Percentiles rank a stretch among this genome's conserved stretches.
phyloP scores from a whole-genome alignment of 2,329 filamentous ascomycete species.

The Penicillium sp. region DNA sequence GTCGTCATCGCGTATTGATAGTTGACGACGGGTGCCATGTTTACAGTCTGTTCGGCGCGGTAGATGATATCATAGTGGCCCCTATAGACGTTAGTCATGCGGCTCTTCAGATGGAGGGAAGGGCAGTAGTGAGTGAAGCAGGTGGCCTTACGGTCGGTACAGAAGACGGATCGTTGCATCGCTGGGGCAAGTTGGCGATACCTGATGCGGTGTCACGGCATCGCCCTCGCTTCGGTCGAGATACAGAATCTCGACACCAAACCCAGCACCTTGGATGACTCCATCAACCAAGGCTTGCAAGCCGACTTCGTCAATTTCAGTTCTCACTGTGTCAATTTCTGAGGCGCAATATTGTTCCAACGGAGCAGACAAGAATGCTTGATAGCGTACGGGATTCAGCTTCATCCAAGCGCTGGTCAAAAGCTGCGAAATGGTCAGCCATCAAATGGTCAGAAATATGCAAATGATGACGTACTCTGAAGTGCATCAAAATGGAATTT shows the following conservation, averaged over 20 bases:
- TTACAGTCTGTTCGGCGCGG: slow-evolving; percentile 58
- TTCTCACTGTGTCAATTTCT: slow-evolving; percentile 74
- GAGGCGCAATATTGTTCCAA: slow-evolving; percentile 72
- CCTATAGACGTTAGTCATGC: slow-evolving; percentile 46
- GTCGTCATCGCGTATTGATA: slow-evolving; percentile 50
- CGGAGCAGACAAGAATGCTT: slow-evolving; percentile 71
- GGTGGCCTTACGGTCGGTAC: slow-evolving; percentile 63
- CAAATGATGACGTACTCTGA: slow-evolving; percentile 58
- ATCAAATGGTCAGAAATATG: not conserved
- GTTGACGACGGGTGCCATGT: slow-evolving; percentile 49
- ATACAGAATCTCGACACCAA: slow-evolving; percentile 87
- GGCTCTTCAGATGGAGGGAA: not conserved
- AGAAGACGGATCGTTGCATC: slow-evolving; percentile 71
- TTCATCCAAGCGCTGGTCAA: slow-evolving; percentile 87
- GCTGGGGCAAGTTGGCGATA: slow-evolving; percentile 46
- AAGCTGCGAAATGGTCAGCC: slow-evolving; percentile 58
- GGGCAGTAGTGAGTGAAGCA: not conserved
- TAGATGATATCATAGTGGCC: slow-evolving; percentile 97
- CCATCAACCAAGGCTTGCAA: slow-evolving; percentile 78
- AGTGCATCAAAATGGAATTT: slow-evolving; percentile 83
- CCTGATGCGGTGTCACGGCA: slow-evolving; percentile 65
- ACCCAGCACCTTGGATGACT: slow-evolving; percentile 76
- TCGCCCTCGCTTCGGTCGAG: slow-evolving; percentile 83
- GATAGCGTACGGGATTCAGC: slow-evolving; percentile 71
- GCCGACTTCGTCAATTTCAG: slow-evolving; percentile 91